Base-by-base conservation (phyloP, 225 moss, liverwort and hornwort genomes). In the Takakia lepidozioides region DNA sequence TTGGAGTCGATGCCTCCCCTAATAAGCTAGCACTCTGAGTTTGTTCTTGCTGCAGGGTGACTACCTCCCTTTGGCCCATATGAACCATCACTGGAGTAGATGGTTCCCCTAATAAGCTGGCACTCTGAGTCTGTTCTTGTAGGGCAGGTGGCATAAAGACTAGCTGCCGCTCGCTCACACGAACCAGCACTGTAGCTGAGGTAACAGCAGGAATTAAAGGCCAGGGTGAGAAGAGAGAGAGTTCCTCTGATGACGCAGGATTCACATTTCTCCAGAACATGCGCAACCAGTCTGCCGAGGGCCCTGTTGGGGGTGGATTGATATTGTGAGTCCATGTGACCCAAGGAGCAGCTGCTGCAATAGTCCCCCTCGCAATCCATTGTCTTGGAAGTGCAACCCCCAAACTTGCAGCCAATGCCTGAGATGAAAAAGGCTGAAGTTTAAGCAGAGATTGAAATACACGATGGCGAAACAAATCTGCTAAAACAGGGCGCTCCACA, bases 131-230 rank as follows among this genome's bases (percentile, higher is more conserved):
- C 57, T 56, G 43, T 45, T 43, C 25, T 57, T 55, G 57, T 52
- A 60, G 63, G 34, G 62, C 56, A 48, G 85, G 89, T 46, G 89
- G 89, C 48, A 90, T 73, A 48, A 90, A 90, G 44, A 85, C 80
- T 46, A 90, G 61, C 45, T 72, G 69, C n/a, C 69, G 71, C 60
- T 77, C 66, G 38, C 72, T 70, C n/a, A 90, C 74, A 34, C 85
- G 63, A n/a, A 72, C 63, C 2, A 90, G 58, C 43, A 90, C 80
- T 14, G 80, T 76, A 42, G 64, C 61, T 24, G 79, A 74, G 17
- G 80, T 72, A 13, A 80, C 70, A 24, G 79, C 74, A 55, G 83
- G 89, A 40, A 90, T 79, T 19, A 90, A 72, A 49, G 83, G 83
- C 85, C 89, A 90, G 26, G 71, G 74, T 30, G 80, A 64, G 35